Evolutionary conservation across 331 rosid species (phyloP).

Genomic region (Phaseolus coccineus): DNA sequence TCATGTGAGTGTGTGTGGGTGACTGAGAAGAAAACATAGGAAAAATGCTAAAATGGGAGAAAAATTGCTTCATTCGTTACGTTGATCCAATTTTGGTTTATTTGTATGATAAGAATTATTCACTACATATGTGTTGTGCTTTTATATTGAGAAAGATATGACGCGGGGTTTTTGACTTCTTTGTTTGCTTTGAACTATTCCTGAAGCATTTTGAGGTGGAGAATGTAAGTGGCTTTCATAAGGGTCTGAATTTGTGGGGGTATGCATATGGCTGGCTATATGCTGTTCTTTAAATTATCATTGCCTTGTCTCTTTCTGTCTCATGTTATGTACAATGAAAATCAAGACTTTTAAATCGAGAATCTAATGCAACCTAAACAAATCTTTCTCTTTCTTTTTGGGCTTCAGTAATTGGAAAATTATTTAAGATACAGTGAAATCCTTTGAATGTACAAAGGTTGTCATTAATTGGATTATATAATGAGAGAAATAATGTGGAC

Average conservation of each 20-base stretch:
- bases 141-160: neutral
- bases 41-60: neutral
- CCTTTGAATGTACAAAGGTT: neutral
- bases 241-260: neutral
- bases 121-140: neutral
- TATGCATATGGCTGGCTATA: slow-evolving; percentile 1
- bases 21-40: neutral
- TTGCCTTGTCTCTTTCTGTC: neutral
- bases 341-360: neutral
- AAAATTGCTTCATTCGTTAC: neutral
- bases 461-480: neutral
- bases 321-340: neutral
- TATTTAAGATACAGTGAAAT: neutral
- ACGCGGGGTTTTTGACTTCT: neutral
- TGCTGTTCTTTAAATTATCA: slow-evolving; percentile 8
- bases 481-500: neutral
- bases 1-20: neutral
- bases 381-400: neutral
- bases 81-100: slow-evolving; percentile 5
- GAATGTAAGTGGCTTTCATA: neutral
- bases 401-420: neutral
- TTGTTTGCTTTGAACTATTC: neutral
- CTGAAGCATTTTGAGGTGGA: slow-evolving; percentile 2
- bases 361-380: neutral
- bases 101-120: no score